Base-by-base conservation (phyloP, 2,329 filamentous ascomycete genomes). In the Stemphylium vesicarium region DNA sequence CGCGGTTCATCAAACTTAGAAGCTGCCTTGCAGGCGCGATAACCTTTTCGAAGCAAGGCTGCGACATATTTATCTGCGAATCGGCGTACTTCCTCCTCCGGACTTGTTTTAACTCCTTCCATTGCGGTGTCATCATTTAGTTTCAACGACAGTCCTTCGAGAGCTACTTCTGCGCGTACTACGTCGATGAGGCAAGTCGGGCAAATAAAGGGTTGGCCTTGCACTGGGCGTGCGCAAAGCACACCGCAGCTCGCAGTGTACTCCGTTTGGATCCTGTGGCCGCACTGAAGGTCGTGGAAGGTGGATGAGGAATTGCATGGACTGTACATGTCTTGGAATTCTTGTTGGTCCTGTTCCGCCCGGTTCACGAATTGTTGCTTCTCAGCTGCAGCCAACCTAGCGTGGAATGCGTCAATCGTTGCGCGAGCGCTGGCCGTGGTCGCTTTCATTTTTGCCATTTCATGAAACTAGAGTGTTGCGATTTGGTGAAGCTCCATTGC, bases 301-400 rank as follows among this genome's bases (percentile, higher is more conserved):
- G 31, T 37, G 10, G 50, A 54, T 12, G 37, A 40, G 22, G 45
- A 29, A 15, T 50, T 54, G 45, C 55, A 57, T 29, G 55, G 50
- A 22, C 43, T 54, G 50, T 57, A 57, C 32, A 33, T 54, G 31
- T 53, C 45, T 18, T 53, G 36, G 41, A 57, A 57, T 35, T 53
- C 39, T 22, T 57, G 54, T 26, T 57, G 36, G 26, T 48, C 38
- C 26, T 41, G 31, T n/a, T 47, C 38, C 4, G 4, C 50, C 32
- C 44, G 33, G 10, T 35, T 15, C 13, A 24, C 15, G 29, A 18
- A 33, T 32, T 33, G 40, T 20, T 55, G 46, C 36, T 35, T 55
- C 36, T 55, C 52, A 15, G 46, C 41, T 35, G 37, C 52, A 32
- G 39, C 47, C 15, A 55, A 35, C 11, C 48, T 42, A 10, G 29